Percentiles rank a stretch among this genome's conserved stretches.
These are phyloP conservation scores for Panicum hallii DNA, from an alignment of 202 grass and related monocot genomes.

Conservation along the genomic window DNA sequence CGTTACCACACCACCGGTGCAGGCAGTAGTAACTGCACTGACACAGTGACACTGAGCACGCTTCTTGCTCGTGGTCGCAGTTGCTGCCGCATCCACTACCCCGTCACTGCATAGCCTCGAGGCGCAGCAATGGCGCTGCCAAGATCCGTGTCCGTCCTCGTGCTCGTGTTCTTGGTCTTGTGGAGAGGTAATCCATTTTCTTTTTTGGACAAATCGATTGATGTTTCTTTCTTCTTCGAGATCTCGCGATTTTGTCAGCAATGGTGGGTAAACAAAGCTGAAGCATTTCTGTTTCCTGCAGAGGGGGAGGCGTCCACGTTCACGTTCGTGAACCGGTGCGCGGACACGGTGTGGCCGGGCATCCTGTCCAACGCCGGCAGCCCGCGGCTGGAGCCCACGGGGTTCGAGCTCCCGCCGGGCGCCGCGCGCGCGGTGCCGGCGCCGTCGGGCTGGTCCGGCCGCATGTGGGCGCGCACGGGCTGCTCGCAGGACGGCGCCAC, in stretches of 20 bases:
- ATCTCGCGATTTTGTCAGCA: background rate
- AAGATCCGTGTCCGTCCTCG: conserved; percentile 29
- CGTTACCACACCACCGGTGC: background rate
- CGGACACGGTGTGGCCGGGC: conserved; percentile 77
- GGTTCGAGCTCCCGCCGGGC: conserved; percentile 76
- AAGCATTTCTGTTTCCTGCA: conserved; percentile 24
- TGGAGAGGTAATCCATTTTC: conserved; percentile 24
- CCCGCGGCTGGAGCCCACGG: conserved; percentile 66
- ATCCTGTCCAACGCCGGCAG: conserved; percentile 83
- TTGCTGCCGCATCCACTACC: background rate
- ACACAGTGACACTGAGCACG: conserved; percentile 41
- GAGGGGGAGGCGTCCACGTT: conserved; percentile 61
- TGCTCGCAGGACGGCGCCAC: conserved; percentile 53
- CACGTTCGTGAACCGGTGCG: conserved; percentile 86
- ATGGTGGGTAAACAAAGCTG: conserved; percentile 16
- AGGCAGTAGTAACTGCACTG: conserved; percentile 25
- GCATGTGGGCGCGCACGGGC: conserved; percentile 86
- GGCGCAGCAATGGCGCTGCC: conserved; percentile 33
- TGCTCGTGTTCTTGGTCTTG: conserved; percentile 35
- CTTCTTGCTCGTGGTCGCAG: conserved; percentile 1
- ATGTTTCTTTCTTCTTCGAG: background rate
- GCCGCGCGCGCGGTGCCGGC: conserved; percentile 48
- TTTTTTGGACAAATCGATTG: background rate
- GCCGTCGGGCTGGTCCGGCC: conserved; percentile 86
- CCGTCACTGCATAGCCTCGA: background rate